Evolutionary conservation across 2,329 filamentous ascomycete species (phyloP).

Genomic region (Trichoderma koningiopsis): DNA sequence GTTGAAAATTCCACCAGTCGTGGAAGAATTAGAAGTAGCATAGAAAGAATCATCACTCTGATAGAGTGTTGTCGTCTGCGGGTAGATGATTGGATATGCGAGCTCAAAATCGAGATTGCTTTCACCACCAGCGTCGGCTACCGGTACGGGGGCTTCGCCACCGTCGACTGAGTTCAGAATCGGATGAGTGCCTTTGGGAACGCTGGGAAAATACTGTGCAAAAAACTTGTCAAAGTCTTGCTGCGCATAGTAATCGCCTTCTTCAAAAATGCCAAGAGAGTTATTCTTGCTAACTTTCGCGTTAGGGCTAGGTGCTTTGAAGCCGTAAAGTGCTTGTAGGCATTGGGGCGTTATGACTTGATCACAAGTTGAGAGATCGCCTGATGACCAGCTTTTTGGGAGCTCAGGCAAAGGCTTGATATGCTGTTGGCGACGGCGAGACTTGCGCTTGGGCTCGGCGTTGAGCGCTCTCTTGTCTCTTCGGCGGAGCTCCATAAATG

Average conservation of each 20-base stretch:
- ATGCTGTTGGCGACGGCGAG: not conserved
- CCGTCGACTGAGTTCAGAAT: conserved; percentile 26
- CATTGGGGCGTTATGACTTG: conserved; percentile 60
- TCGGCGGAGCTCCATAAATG: conserved; percentile 20
- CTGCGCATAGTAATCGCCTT: conserved; percentile 54
- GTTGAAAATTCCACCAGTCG: conserved; percentile 41
- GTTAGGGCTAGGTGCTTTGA: conserved; percentile 34
- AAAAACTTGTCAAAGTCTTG: conserved; percentile 53
- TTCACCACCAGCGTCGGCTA: conserved; percentile 40
- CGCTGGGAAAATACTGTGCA: conserved; percentile 38
- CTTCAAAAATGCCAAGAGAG: conserved; percentile 55
- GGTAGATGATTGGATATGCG: conserved; percentile 53
- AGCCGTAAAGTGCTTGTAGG: conserved; percentile 51
- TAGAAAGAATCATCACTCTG: conserved; percentile 47
- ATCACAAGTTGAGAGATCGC: conserved; percentile 44
- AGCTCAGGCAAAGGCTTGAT: conserved; percentile 11
- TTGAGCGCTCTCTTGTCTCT: not conserved
- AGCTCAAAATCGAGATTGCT: conserved; percentile 53
- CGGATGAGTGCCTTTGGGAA: conserved; percentile 27
- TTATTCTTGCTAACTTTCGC: conserved; percentile 39
- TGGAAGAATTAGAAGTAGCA: conserved; percentile 27
- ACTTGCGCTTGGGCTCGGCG: not conserved
- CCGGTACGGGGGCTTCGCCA: conserved; percentile 23
- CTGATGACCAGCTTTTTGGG: not conserved
- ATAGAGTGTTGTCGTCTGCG: conserved; percentile 50